Percentiles rank a stretch among this genome's conserved stretches.
Conservation (phyloP, 345 rosid genomes). For the Stellera chamaejasme region DNA sequence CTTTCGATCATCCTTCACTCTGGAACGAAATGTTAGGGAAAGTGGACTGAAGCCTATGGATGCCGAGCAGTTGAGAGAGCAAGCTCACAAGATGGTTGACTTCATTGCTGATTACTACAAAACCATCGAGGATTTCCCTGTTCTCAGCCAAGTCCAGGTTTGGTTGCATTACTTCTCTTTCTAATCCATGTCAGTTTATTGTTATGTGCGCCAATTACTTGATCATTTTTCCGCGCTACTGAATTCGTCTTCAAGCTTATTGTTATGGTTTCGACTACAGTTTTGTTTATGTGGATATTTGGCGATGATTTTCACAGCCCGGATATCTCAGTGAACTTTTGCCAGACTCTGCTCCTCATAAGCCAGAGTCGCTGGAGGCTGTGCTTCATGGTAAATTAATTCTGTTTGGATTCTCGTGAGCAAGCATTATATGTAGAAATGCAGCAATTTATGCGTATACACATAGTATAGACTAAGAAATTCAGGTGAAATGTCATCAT, state of each 20-base stretch:
- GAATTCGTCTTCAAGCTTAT: too few species aligned
- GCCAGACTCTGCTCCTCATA: constrained; percentile 73
- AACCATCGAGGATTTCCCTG: constrained; percentile 66
- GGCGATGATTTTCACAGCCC: constrained; percentile 40
- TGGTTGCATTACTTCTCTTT: too few species aligned
- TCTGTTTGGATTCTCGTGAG: constrained; percentile 1
- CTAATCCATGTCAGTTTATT: too few species aligned
- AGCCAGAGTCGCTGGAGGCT: constrained; percentile 62
- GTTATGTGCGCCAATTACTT: too few species aligned
- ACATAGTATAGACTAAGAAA: too few species aligned
- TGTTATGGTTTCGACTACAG: too few species aligned
- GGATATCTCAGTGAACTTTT: constrained; percentile 68
- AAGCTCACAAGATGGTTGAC: constrained; percentile 82
- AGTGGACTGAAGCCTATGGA: constrained; percentile 50
- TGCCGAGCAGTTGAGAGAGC: constrained; percentile 63
- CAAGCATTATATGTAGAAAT: too few species aligned
- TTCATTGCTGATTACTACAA: constrained; percentile 91
- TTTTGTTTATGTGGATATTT: background rate
- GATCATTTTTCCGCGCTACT: too few species aligned
- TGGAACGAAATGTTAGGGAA: constrained; percentile 20
- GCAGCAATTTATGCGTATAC: too few species aligned
- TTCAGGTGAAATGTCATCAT: too few species aligned
- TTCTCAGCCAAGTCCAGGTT: constrained; percentile 90
- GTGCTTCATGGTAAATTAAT: constrained; percentile 78
- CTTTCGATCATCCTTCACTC: background rate